Conservation (phyloP, 169 alveolate genomes). For the Babesia divergens region DNA sequence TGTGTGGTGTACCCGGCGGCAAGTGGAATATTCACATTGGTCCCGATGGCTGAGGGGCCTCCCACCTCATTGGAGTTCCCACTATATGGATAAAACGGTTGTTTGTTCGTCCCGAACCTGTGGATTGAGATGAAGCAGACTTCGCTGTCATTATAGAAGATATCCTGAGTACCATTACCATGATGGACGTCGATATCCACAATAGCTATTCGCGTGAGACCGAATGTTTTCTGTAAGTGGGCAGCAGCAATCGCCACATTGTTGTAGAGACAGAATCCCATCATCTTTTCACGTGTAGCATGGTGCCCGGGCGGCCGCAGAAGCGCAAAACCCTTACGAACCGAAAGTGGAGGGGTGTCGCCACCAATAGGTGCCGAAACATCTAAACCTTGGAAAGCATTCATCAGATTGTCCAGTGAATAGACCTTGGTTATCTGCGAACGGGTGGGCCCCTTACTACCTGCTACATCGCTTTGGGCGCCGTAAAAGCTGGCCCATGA, state of each 20-base stretch:
- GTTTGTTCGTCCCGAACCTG: constrained; percentile 63
- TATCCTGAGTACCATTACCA: constrained; percentile 94
- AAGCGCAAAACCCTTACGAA: constrained; percentile 72
- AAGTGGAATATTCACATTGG: constrained; percentile 70
- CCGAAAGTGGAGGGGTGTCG: neutral
- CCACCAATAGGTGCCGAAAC: neutral
- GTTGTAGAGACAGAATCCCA: constrained; percentile 90
- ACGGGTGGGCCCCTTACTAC: neutral
- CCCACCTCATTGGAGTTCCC: constrained; percentile 76
- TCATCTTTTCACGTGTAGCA: constrained; percentile 64
- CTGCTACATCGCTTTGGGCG: neutral
- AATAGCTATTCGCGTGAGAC: constrained; percentile 86
- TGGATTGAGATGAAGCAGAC: constrained; percentile 72
- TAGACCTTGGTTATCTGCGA: neutral
- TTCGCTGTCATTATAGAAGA: constrained; percentile 67
- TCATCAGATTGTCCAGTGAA: neutral
- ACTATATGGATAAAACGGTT: constrained; percentile 85
- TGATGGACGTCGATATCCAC: constrained; percentile 95
- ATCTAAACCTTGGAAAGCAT: neutral
- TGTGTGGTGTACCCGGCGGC: constrained; percentile 62
- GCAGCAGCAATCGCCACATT: constrained; percentile 91
- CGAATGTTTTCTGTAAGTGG: constrained; percentile 78
- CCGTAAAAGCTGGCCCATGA: no score
- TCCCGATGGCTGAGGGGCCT: constrained; percentile 41
- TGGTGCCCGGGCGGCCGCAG: constrained; percentile 79